Base-by-base conservation (phyloP, 2,329 filamentous ascomycete genomes). In the Colletotrichum orbiculare region DNA sequence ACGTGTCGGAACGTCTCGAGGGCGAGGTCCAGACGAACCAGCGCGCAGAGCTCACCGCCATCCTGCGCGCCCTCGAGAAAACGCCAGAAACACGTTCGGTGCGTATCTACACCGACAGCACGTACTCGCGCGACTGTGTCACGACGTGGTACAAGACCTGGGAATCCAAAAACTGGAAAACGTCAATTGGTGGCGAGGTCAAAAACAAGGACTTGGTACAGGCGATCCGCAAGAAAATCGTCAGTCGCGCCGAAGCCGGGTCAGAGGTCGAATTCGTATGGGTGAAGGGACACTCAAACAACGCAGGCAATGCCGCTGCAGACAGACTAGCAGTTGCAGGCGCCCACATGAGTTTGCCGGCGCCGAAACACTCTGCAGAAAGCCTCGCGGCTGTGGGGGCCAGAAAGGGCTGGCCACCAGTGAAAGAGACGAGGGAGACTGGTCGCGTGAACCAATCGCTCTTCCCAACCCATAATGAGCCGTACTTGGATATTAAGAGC, bases 21-120 rank as follows among this genome's bases (percentile, higher is more conserved):
- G 93, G 93, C 54, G 82, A 85, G 13, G 83, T 84, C 9, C 96
- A 98, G 78, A 98, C 96, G 1, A 99, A 99, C 75, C 93, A 98
- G 76, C 91, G 96, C 3, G 96, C 95, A n/a, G 96, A 99, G 79
- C 83, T 99, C 64, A 94, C 92, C 33, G 96, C 94, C 8, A 91
- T 98, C 68, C 82, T 92, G 37, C 91, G 94, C 62, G 94, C 94
- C 1, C 83, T 98, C 25, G 89, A 97, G 72, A 86, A 90, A 49
- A 88, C 90, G 2, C 89, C 92, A 1, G 78, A 86, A 13, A 83
- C 89, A 63, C 85, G 91, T 62, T 83, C 88, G 65, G 85, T 96
- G 11, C 85, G 89, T 61, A 96, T 99, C 69, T 86, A 90, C 74
- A 94, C 90, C n/a, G 96, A 99, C 78, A 96, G 92, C 77, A 89